Percentiles rank a stretch among this genome's conserved stretches.
These are phyloP conservation scores for Fusarium gaditjirri DNA, from an alignment of 2,329 filamentous ascomycete species.

Conservation along the genomic window DNA sequence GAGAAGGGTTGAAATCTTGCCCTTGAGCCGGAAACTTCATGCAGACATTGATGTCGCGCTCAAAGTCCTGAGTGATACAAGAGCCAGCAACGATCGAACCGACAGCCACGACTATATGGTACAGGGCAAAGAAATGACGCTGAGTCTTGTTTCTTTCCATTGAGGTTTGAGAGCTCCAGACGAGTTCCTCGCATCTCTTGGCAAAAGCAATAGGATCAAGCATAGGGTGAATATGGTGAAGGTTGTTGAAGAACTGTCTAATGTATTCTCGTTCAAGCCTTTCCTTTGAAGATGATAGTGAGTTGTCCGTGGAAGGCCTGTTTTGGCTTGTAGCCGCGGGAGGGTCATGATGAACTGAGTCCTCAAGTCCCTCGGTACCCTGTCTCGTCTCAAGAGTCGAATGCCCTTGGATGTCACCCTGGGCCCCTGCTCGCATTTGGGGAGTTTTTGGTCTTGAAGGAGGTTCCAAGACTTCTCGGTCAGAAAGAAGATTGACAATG, in stretches of 20 bases:
- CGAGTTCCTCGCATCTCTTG: neutral
- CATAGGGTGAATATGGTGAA: constrained; percentile 3
- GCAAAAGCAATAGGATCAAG: neutral
- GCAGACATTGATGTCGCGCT: neutral
- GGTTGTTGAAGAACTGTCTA: neutral
- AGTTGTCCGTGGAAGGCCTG: neutral
- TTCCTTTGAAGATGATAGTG: neutral
- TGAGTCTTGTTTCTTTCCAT: neutral
- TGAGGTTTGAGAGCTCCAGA: neutral
- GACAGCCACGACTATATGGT: neutral
- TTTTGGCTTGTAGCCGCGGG: neutral
- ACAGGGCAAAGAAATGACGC: neutral
- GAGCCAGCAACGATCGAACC: neutral
- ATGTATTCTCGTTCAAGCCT: constrained; percentile 3
- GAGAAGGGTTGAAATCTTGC: neutral
- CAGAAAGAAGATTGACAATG: neutral
- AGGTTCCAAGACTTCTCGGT: neutral
- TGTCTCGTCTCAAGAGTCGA: neutral
- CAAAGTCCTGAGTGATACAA: neutral
- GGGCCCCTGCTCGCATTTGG: neutral
- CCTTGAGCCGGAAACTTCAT: neutral
- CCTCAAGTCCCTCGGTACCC: accelerated
- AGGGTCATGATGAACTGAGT: neutral
- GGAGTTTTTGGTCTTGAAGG: neutral
- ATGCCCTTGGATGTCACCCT: neutral